Conservation (phyloP, 179 eudicot species). For the Actinidia chinensis region DNA sequence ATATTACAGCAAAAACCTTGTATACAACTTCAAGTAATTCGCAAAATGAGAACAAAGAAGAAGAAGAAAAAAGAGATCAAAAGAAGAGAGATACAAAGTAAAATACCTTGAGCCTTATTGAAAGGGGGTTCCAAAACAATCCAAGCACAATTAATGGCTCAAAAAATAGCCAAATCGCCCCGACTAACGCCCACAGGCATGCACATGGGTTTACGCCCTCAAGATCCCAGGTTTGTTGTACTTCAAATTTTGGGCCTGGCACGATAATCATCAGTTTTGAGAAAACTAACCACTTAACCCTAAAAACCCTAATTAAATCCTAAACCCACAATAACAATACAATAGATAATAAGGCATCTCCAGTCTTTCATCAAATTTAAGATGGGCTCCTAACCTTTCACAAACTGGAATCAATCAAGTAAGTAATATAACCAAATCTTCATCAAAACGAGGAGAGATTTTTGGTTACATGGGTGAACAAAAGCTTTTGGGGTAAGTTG, state of each 20-base stretch:
- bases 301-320: not conserved
- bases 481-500: too few species aligned
- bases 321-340: not conserved
- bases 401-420: too few species aligned
- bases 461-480: too few species aligned
- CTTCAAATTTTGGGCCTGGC: slow-evolving; percentile 83
- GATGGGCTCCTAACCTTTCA: too few species aligned
- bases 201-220: slow-evolving; percentile 65
- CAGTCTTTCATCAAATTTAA: too few species aligned
- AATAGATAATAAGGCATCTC: too few species aligned
- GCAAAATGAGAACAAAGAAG: too few species aligned
- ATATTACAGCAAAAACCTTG: too few species aligned
- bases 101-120: slow-evolving; percentile 78
- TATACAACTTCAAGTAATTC: too few species aligned
- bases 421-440: too few species aligned
- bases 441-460: too few species aligned
- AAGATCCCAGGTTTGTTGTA: slow-evolving; percentile 84
- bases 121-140: slow-evolving; percentile 75
- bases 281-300: not conserved
- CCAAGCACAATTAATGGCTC: slow-evolving; percentile 76
- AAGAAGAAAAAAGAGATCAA: not conserved
- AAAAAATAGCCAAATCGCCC: slow-evolving; percentile 75
- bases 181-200: slow-evolving; percentile 78
- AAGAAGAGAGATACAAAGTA: slow-evolving; percentile 1
- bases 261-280: not conserved